Conservation (phyloP, 2,329 filamentous ascomycete species). For the Tolypocladium tundrense region DNA sequence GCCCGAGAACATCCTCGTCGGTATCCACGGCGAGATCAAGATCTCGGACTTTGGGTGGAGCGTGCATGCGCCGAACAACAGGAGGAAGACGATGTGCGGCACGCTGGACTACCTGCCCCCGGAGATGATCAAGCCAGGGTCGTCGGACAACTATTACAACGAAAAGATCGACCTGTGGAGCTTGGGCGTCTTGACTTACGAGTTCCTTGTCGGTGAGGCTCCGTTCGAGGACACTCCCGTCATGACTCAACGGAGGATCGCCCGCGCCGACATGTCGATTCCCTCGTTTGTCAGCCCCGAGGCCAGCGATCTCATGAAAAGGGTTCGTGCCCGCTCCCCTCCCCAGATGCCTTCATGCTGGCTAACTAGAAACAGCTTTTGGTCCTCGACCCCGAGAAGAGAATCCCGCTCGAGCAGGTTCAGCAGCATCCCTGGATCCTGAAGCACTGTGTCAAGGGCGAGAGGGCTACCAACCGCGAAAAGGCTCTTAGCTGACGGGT, state of each 20-base stretch:
- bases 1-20: constrained; percentile 32
- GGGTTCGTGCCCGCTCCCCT: constrained; percentile 40
- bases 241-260: constrained; percentile 89
- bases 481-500: constrained; percentile 15
- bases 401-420: constrained; percentile 81
- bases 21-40: constrained; percentile 96
- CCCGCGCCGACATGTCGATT: constrained; percentile 81
- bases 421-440: constrained; percentile 91
- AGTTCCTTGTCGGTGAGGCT: constrained; percentile 91
- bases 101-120: constrained; percentile 95
- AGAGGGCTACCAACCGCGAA: constrained; percentile 41
- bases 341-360: not conserved
- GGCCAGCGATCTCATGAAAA: constrained; percentile 86
- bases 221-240: constrained; percentile 93
- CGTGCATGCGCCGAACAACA: constrained; percentile 91
- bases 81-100: constrained; percentile 90
- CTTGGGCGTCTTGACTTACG: constrained; percentile 87
- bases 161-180: constrained; percentile 98
- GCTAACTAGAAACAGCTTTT: constrained; percentile 51
- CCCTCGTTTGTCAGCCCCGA: constrained; percentile 85
- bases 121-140: constrained; percentile 85
- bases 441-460: constrained; percentile 76
- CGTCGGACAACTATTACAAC: constrained; percentile 77
- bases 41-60: constrained; percentile 98
- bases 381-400: constrained; percentile 86